A percentile compares a stretch with the other conserved stretches of the same genome.
Conservation (phyloP, 2,329 filamentous ascomycete genomes). For the Pseudogymnoascus pannorum region DNA sequence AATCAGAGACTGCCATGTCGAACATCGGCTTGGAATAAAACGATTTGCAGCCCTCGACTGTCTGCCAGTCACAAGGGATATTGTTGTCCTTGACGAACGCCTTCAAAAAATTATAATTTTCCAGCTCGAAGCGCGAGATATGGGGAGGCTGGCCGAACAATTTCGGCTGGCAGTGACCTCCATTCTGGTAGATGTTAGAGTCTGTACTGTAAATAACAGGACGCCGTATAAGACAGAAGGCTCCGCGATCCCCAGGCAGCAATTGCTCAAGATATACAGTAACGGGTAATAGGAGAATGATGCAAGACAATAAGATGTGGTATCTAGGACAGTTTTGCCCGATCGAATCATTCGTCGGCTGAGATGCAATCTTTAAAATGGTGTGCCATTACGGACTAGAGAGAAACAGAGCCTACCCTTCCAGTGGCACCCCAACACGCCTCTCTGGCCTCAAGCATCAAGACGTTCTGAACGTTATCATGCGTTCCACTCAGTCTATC, state of each 20-base stretch:
- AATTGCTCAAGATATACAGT: background rate
- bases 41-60: conserved; percentile 55
- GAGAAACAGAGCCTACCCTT: conserved; percentile 45
- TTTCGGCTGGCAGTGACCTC: conserved; percentile 68
- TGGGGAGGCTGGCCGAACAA: conserved; percentile 54
- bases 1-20: conserved; percentile 40
- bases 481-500: conserved; percentile 17
- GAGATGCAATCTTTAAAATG: background rate
- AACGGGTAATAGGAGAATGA: background rate
- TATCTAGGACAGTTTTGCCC: background rate
- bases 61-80: conserved; percentile 64
- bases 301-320: background rate
- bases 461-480: conserved; percentile 38
- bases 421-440: conserved; percentile 79
- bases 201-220: background rate
- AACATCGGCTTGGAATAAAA: conserved; percentile 53
- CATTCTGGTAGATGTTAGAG: conserved; percentile 41
- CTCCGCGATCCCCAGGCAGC: background rate
- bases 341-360: background rate
- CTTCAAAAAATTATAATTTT: conserved; percentile 55
- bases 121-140: conserved; percentile 64
- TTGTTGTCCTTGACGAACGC: conserved; percentile 47
- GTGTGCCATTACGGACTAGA: background rate
- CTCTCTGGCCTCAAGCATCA: conserved; percentile 72
- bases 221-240: background rate